Evolutionary conservation across 2,329 filamentous ascomycete species (phyloP), one percentile per base, ranked within the genome.

Genomic region (Aureobasidium sp.): DNA sequence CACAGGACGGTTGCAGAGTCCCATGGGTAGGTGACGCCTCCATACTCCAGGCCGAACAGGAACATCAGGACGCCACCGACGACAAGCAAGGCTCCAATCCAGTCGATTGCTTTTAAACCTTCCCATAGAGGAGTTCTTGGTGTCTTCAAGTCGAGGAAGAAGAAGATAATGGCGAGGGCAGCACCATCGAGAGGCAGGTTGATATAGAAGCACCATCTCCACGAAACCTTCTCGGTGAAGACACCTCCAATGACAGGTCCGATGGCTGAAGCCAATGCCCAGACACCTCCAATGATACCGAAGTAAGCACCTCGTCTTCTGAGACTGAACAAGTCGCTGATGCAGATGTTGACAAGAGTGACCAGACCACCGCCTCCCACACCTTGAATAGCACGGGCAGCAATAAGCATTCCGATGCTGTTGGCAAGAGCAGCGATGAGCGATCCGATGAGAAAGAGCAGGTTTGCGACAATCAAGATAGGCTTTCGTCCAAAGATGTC

Each of bases 51-150:
- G 0, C 91, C 92, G 45, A 96, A 84, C 4, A 96, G 83, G 66
- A 96, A 80, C 89, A 96, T 93, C 22, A 95, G 79, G 0, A 89
- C 92, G 22, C 87, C 90, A 45, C 88, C 88, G 27, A 92, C 82
- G 70, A 95, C 84, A 34, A 82, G 76, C 12, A 87, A 60, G 1
- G 82, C 84, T 0, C 88, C 89, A 6, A 83, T 67, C 85, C 85
- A 87, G 72, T 87, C 85, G 64, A 87, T 84, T 0, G 84, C 84
- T 64, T 82, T 83, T 9, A 90, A 74, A 0, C 87, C 87, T 42
- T 83, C 76, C 63, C 77, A 73, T 2, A 89, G 72, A 0, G 85
- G 82, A 0, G 87, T 89, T 39, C 79, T 80, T 0, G 87, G 87
- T 3, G 84, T 87, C 58, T 87, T 81, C n/a, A 90, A 72, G 67